phyloP scores from a whole-genome alignment of 805 yeast species.

The Yamadazyma sp. region DNA sequence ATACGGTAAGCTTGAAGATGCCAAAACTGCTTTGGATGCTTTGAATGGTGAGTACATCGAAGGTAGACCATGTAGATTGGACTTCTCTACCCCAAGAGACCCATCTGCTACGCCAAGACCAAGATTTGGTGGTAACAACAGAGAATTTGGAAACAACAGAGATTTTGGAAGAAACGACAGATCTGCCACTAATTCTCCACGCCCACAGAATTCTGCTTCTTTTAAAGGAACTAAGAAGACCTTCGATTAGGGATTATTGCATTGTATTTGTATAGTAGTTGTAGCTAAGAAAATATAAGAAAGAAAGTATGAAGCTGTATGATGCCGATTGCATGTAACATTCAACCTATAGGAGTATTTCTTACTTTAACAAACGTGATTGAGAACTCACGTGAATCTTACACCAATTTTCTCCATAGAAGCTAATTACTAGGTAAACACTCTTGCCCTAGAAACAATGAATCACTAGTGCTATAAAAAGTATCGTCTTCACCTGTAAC shows the following conservation, averaged over 20 bases:
- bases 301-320: conserved; percentile 54
- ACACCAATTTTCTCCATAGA: too few relatives aligned
- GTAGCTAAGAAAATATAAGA: conserved; percentile 35
- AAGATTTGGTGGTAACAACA: conserved; percentile 40
- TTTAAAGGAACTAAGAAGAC: conserved; percentile 86
- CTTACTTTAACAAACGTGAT: too few relatives aligned
- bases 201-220: conserved; percentile 57
- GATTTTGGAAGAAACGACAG: conserved; percentile 48
- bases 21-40: conserved; percentile 82
- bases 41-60: conserved; percentile 86
- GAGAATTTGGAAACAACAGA: conserved; percentile 18
- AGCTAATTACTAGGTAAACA: too few relatives aligned
- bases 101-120: conserved; percentile 26
- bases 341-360: too few relatives aligned
- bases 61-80: conserved; percentile 93
- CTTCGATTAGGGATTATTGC: conserved; percentile 52
- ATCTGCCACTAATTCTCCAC: conserved; percentile 52
- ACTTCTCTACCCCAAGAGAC: conserved; percentile 90
- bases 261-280: conserved; percentile 12
- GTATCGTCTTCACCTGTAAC: too few relatives aligned
- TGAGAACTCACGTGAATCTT: too few relatives aligned
- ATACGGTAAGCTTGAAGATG: conserved; percentile 82
- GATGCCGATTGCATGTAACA: too few relatives aligned
- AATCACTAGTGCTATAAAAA: too few relatives aligned
- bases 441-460: too few relatives aligned